These are phyloP conservation scores for Scutellaria minor DNA, from an alignment of 257 asterid genomes.

Conservation along the genomic window DNA sequence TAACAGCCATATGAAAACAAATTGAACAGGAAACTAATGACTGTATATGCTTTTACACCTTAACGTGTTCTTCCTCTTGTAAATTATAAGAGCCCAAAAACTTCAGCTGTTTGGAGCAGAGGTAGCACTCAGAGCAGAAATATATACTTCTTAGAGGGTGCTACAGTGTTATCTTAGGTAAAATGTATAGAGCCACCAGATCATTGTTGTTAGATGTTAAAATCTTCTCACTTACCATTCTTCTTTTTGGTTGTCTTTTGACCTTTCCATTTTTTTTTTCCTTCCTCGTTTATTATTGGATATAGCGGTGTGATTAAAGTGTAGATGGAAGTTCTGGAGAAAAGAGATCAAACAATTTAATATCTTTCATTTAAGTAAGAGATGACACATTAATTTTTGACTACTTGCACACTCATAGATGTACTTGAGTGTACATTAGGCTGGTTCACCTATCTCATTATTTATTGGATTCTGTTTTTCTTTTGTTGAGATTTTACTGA, in stretches of 20 bases:
- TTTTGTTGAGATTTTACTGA: not conserved
- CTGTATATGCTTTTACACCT: not conserved
- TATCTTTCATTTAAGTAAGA: not conserved
- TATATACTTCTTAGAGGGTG: not conserved
- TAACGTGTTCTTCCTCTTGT: not conserved
- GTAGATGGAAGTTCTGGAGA: not conserved
- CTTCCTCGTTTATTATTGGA: not conserved
- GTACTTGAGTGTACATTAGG: not conserved
- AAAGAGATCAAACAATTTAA: not conserved
- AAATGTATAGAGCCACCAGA: not conserved
- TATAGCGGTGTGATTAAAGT: not conserved
- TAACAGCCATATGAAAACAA: not conserved
- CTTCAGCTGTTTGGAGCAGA: slow-evolving; percentile 11
- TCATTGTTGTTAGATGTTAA: not conserved
- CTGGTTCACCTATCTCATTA: not conserved
- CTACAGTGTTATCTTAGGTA: not conserved
- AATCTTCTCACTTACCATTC: not conserved
- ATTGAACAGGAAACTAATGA: not conserved
- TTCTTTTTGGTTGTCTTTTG: not conserved
- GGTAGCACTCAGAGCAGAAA: not conserved
- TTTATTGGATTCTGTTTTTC: not conserved
- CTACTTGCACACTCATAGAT: not conserved
- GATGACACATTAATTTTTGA: not conserved
- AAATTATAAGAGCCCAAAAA: not conserved
- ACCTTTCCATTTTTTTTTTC: not conserved